Evolutionary conservation across 1,284 basidiomycete species (phyloP).

Genomic region (Taiwanofungus camphoratus): DNA sequence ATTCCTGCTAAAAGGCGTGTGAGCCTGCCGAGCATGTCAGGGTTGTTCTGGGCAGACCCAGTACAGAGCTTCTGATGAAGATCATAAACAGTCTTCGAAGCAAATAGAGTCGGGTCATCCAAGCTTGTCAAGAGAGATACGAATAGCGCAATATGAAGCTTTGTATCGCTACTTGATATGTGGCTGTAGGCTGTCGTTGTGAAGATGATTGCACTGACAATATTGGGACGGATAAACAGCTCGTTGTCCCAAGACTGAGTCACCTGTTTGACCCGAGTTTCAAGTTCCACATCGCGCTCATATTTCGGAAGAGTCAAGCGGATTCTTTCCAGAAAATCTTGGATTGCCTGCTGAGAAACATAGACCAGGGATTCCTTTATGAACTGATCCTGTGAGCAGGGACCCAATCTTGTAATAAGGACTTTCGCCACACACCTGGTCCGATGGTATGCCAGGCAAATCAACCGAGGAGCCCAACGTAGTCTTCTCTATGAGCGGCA

Average conservation of each 20-base stretch:
- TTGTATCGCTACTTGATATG: background rate
- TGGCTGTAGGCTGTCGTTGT: background rate
- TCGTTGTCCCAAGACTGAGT: background rate
- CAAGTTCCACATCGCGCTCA: background rate
- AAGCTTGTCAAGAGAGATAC: background rate
- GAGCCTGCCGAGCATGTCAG: background rate
- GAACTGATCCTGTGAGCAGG: too few relatives aligned
- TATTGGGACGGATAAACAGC: background rate
- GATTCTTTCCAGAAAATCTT: background rate
- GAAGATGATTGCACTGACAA: background rate
- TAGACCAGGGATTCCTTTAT: background rate
- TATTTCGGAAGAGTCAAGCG: background rate
- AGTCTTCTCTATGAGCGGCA: too few relatives aligned
- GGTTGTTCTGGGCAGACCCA: background rate
- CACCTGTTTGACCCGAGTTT: background rate
- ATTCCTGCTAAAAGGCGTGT: background rate
- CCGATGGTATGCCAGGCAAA: too few relatives aligned
- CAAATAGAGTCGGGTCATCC: background rate
- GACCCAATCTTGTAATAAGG: too few relatives aligned
- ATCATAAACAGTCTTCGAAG: background rate
- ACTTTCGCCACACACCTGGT: too few relatives aligned
- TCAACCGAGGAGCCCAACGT: too few relatives aligned
- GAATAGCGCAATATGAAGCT: slow-evolving; percentile 1
- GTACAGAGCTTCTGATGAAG: slow-evolving; percentile 2
- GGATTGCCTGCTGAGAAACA: background rate